Conservation (phyloP, 129 eudicot genomes). For the Ambrosia artemisiifolia region DNA sequence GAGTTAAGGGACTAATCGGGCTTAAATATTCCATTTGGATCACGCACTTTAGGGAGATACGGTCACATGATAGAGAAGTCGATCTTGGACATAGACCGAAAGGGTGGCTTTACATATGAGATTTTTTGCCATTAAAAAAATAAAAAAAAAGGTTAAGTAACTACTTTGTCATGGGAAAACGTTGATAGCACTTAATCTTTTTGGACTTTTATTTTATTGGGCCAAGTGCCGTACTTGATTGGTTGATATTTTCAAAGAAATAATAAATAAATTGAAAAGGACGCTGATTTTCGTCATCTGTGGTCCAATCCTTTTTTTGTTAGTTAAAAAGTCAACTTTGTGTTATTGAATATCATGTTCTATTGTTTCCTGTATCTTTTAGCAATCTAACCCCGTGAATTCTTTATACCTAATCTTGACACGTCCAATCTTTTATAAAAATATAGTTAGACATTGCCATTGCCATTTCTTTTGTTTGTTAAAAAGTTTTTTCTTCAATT, state of each 20-base stretch:
- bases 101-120: too few species aligned
- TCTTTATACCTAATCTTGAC: constrained; percentile 17
- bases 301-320: constrained; percentile 29
- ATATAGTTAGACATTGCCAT: background rate
- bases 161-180: constrained; percentile 14
- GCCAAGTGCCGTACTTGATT: constrained; percentile 16
- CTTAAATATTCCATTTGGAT: too few species aligned
- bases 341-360: constrained; percentile 26
- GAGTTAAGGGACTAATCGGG: too few species aligned
- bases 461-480: background rate
- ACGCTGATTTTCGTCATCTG: constrained; percentile 20
- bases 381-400: constrained; percentile 12
- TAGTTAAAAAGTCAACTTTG: constrained; percentile 47
- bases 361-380: constrained; percentile 11
- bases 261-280: constrained; percentile 13
- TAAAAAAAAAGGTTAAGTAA: too few species aligned
- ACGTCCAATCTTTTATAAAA: background rate
- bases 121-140: too few species aligned
- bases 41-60: too few species aligned
- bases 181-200: constrained; percentile 8
- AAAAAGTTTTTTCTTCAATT: background rate
- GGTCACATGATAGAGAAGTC: too few species aligned
- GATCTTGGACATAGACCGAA: too few species aligned
- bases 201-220: constrained; percentile 4
- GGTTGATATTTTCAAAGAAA: constrained; percentile 13